These are phyloP conservation scores for Chrysoporthe austroafricana DNA, from an alignment of 2,329 filamentous ascomycete genomes.

Conservation along the genomic window DNA sequence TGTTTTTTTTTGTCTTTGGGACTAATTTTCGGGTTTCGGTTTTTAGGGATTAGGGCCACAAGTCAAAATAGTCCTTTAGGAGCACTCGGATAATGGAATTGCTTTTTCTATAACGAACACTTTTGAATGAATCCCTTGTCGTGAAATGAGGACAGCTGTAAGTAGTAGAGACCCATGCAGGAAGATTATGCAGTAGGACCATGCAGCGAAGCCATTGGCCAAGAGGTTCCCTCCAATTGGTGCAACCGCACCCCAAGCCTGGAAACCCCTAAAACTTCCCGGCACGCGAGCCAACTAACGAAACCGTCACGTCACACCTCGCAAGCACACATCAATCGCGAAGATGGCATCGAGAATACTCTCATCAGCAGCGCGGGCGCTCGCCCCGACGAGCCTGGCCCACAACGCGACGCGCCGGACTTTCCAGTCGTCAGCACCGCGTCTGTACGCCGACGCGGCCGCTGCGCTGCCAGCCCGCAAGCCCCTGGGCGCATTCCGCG, in stretches of 20 bases:
- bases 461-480: conserved; percentile 57
- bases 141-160: not conserved
- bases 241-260: conserved; percentile 3
- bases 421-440: conserved; percentile 56
- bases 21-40: conserved; percentile 24
- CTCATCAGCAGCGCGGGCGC: conserved; percentile 43
- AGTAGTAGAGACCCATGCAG: not conserved
- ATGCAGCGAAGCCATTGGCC: conserved; percentile 20
- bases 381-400: conserved; percentile 38
- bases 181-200: not conserved
- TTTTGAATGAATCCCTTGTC: not conserved
- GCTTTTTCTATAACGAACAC: not conserved
- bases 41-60: conserved; percentile 19
- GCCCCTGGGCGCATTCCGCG: conserved; percentile 64
- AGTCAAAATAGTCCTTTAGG: conserved; percentile 26
- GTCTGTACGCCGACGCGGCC: conserved; percentile 48
- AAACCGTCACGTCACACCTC: conserved; percentile 12
- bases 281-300: not conserved
- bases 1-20: conserved; percentile 20
- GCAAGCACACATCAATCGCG: conserved; percentile 23
- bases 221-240: conserved; percentile 9
- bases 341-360: conserved; percentile 54
- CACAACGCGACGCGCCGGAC: conserved; percentile 38
- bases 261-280: conserved; percentile 9
- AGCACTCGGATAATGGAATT: conserved; percentile 25